Evolutionary conservation across 2,329 filamentous ascomycete species (phyloP), one percentile per base, ranked within the genome.

Genomic region (Nemania diffusa): DNA sequence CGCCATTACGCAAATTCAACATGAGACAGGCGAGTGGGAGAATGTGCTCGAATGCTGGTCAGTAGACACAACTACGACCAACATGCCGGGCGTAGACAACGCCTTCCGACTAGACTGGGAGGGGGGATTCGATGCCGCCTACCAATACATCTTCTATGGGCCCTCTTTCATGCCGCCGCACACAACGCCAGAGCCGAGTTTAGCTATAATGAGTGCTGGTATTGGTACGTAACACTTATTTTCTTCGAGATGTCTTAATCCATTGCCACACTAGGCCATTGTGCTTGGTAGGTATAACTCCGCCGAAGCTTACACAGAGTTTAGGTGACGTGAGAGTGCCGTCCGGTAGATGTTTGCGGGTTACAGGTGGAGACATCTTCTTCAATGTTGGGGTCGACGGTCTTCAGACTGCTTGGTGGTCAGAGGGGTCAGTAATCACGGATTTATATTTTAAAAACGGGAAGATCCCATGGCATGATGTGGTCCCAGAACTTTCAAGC

Each of bases 1-100:
- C 2, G 62, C 62, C 3, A 64, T 64, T n/a, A 64, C 62, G 8
- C 55, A 64, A 5, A 37, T 15, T 1, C 53, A 50, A 22, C 53
- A 13, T 27, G 22, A 60, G 20, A 52, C 62, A 9, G 62, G 62
- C 9, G 56, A 64, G 26, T 64, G 62, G 62, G 62, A 64, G 48
- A 64, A 64, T 17, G 11, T 37, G 11, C 62, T 64, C 6, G 62
- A 64, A 24, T 64, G 62, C 40, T 64, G 62, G 62, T 52, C 62
- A 15, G 55, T 59, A 20, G 29, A 57, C 27, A 64, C 55, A 1
- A 59, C 40, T 8, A 64, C 62, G 22, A 55, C 6, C 17, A 34
- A 64, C 37, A 64, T 64, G 55, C 55, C 62, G 7, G 62, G 34
- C 17, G n/a, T 64, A 11, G 62, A 59, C 29, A 64, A 64, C 27